phyloP scores from a whole-genome alignment of 371 early-diverging fungal species.

The Paramicrosporidium saccamoebae region DNA sequence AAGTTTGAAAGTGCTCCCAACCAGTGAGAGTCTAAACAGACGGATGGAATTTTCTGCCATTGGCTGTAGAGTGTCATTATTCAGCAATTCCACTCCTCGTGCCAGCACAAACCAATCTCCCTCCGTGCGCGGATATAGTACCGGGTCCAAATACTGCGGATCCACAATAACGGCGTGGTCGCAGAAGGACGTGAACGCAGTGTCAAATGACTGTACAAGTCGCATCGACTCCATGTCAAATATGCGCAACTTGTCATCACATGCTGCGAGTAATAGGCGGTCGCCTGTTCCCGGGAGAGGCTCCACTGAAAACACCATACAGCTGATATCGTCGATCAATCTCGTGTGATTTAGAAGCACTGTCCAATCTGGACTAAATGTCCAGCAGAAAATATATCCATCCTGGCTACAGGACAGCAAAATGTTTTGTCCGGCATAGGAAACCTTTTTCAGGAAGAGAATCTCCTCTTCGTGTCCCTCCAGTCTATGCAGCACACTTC shows the following conservation, averaged over 20 bases:
- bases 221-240: slow-evolving; percentile 50
- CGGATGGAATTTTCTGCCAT: slow-evolving; percentile 39
- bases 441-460: slow-evolving; percentile 28
- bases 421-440: slow-evolving; percentile 37
- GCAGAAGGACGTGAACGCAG: slow-evolving; percentile 52
- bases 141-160: neutral
- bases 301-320: slow-evolving; percentile 71
- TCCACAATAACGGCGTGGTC: slow-evolving; percentile 9
- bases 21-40: slow-evolving; percentile 27
- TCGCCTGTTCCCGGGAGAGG: slow-evolving; percentile 73
- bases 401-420: slow-evolving; percentile 59
- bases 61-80: slow-evolving; percentile 38
- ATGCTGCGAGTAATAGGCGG: slow-evolving; percentile 51
- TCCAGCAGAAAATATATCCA: slow-evolving; percentile 60
- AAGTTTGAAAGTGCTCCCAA: slow-evolving; percentile 22
- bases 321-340: slow-evolving; percentile 38
- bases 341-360: slow-evolving; percentile 12
- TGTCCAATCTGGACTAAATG: slow-evolving; percentile 31
- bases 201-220: slow-evolving; percentile 36
- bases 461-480: slow-evolving; percentile 61
- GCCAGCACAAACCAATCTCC: slow-evolving; percentile 30
- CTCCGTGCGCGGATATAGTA: slow-evolving; percentile 2
- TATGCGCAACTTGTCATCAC: slow-evolving; percentile 44
- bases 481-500: slow-evolving; percentile 22
- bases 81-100: slow-evolving; percentile 57